Conservation (phyloP, 2,329 filamentous ascomycete species). For the Myriosclerotinia curreyana region DNA sequence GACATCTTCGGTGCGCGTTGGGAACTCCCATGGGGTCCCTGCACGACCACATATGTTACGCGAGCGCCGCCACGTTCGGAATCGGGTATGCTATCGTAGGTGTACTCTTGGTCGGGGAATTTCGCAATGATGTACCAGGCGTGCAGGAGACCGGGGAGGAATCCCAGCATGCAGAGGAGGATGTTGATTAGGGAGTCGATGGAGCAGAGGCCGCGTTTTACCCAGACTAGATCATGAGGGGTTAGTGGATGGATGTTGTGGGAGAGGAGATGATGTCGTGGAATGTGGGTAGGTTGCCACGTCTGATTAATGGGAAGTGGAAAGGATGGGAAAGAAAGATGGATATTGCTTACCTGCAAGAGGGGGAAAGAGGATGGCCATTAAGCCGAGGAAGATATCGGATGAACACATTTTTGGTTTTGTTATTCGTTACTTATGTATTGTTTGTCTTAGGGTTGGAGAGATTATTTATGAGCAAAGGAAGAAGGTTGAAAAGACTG, state of each 20-base stretch:
- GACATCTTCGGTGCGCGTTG: constrained; percentile 32
- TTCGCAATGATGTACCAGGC: constrained; percentile 97
- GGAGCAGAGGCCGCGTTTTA: constrained; percentile 90
- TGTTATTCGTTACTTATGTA: neutral
- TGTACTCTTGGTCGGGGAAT: constrained; percentile 76
- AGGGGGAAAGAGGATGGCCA: constrained; percentile 64
- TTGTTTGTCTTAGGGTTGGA: neutral
- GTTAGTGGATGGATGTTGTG: neutral
- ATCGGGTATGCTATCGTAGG: constrained; percentile 49
- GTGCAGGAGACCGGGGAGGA: constrained; percentile 84
- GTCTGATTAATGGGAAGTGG: neutral
- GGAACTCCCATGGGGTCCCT: constrained; percentile 44
- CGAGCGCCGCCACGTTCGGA: constrained; percentile 56
- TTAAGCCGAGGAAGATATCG: constrained; percentile 62
- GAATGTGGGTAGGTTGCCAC: neutral
- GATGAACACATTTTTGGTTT: constrained; percentile 52
- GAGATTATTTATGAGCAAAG: neutral
- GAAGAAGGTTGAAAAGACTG: neutral
- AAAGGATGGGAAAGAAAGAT: neutral
- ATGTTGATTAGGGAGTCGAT: constrained; percentile 95
- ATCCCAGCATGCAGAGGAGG: constrained; percentile 77
- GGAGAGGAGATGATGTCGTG: neutral
- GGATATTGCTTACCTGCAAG: constrained; percentile 53
- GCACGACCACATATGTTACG: constrained; percentile 77
- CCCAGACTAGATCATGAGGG: constrained; percentile 67